Evolutionary conservation across 441 rosid genomes (phyloP).

Genomic region (Mallotus japonicus): DNA sequence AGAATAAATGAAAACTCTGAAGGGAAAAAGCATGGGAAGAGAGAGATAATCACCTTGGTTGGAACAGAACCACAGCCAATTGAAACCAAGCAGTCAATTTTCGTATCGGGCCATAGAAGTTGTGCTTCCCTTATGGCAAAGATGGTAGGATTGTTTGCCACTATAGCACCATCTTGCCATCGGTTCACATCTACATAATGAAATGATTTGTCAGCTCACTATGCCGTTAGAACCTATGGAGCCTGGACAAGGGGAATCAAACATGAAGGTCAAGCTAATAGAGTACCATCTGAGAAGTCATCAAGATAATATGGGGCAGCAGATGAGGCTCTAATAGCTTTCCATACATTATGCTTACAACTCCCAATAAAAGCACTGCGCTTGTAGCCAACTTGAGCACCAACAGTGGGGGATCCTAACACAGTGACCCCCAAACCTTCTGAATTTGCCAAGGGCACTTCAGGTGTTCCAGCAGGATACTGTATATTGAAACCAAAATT

Average conservation of each 20-base stretch:
- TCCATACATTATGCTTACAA: slow-evolving; percentile 92
- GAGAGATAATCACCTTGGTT: slow-evolving; percentile 58
- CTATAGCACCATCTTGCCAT: slow-evolving; percentile 99
- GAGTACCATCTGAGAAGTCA: slow-evolving; percentile 89
- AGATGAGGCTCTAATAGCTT: slow-evolving; percentile 98
- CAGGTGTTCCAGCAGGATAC: slow-evolving; percentile 96
- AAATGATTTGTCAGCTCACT: not conserved
- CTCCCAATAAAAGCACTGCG: slow-evolving; percentile 96
- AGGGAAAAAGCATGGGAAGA: not conserved
- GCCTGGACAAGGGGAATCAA: not conserved
- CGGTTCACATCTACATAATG: slow-evolving; percentile 57
- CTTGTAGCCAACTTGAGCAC: slow-evolving; percentile 82
- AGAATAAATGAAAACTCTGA: not conserved
- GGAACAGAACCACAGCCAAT: slow-evolving; percentile 97
- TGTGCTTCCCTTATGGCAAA: slow-evolving; percentile 97
- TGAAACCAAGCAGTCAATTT: slow-evolving; percentile 91
- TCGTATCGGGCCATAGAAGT: slow-evolving; percentile 99
- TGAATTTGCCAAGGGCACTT: slow-evolving; percentile 67
- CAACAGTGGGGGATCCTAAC: slow-evolving; percentile 63
- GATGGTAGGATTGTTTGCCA: slow-evolving; percentile 93
- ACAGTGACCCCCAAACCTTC: slow-evolving; percentile 68
- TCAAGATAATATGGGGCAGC: slow-evolving; percentile 99
- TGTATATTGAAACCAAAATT: slow-evolving; percentile 34
- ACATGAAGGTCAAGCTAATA: slow-evolving; percentile 19
- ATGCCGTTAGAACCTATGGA: not conserved